A percentile compares a stretch with the other conserved stretches of the same genome.
phyloP scores from a whole-genome alignment of 768 basidiomycete genomes.

The Epithele typhae region DNA sequence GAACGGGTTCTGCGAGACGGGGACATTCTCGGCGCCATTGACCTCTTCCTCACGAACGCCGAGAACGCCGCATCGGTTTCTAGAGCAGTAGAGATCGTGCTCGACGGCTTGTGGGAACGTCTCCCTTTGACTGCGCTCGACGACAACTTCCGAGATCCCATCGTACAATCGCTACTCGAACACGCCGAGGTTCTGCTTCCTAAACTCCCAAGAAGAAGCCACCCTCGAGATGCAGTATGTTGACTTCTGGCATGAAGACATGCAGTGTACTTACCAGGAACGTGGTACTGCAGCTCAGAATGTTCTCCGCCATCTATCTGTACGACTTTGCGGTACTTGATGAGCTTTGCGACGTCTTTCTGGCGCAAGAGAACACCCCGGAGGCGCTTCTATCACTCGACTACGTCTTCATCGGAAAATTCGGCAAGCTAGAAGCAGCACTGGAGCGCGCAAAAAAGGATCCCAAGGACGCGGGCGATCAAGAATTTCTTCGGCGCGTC shows the following conservation, averaged over 20 bases:
- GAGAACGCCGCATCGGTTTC: constrained; percentile 19
- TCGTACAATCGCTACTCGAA: too few species aligned
- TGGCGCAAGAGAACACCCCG: constrained; percentile 9
- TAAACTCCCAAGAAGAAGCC: too few species aligned
- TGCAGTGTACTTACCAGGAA: too few species aligned
- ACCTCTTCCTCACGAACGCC: constrained; percentile 36
- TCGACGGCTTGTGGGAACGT: constrained; percentile 41
- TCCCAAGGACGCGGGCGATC: too few species aligned
- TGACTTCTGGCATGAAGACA: too few species aligned
- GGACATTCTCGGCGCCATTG: constrained; percentile 41
- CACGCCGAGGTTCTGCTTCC: too few species aligned
- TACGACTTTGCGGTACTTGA: constrained; percentile 25
- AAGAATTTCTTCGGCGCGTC: too few species aligned
- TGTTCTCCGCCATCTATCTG: constrained; percentile 31
- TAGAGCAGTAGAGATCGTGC: constrained; percentile 34
- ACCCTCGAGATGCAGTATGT: too few species aligned
- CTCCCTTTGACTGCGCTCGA: constrained; percentile 33
- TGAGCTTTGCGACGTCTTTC: constrained; percentile 31
- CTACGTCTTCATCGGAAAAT: constrained; percentile 29
- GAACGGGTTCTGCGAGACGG: constrained; percentile 46
- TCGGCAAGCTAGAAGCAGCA: too few species aligned
- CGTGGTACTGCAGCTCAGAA: constrained; percentile 27
- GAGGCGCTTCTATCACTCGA: constrained; percentile 43
- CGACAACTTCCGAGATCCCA: too few species aligned
- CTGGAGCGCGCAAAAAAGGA: too few species aligned